Base-by-base conservation (phyloP, 2,329 filamentous ascomycete species). In the Aspergillus quadrilineatus region DNA sequence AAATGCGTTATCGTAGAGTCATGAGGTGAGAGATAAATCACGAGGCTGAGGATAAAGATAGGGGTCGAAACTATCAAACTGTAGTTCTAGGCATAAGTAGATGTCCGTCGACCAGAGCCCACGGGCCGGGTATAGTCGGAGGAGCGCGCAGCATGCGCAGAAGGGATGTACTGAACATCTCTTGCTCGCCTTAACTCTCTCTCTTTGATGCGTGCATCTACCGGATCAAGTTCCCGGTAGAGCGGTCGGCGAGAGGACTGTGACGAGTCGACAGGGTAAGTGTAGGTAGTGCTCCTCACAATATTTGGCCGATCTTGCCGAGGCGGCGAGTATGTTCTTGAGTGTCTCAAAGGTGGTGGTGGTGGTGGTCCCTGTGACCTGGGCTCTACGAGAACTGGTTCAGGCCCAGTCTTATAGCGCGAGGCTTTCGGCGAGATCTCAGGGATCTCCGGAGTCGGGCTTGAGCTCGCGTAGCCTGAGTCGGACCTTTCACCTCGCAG, bases 391-490 rank as follows among this genome's bases (percentile, higher is more conserved):
- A 68, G 44, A 15, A 69, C 57, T 7, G 63, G 58, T 15, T 72
- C 66, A 12, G 22, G 22, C 22, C 66, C 55, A 32, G 71, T 65
- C 56, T 65, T 71, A 61, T 74, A 74, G 46, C 69, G 73, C 43
- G 66, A 66, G 6, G 68, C 54, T 60, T 73, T 73, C n/a, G 72
- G 65, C 2, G 71, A 71, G 55, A 65, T 67, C 37, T 69, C 66
- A 6, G 65, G 62, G 62, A 74, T 72, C 39, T 78, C 76, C 1
- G 76, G 75, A 1, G 75, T 77, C 22, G 53, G 53, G 36, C 69
- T 70, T 8, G 77, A 75, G 60, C 74, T 79, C 5, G 75, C 78
- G 55, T 79, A 78, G 2, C 75, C 75, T 3, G 77, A 79, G 54
- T 79, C 77, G 30, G 74, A 68, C 42, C 68, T 68, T 32, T 77